Conservation (phyloP, 306 rosid genomes). For the Fragaria iinumae region DNA sequence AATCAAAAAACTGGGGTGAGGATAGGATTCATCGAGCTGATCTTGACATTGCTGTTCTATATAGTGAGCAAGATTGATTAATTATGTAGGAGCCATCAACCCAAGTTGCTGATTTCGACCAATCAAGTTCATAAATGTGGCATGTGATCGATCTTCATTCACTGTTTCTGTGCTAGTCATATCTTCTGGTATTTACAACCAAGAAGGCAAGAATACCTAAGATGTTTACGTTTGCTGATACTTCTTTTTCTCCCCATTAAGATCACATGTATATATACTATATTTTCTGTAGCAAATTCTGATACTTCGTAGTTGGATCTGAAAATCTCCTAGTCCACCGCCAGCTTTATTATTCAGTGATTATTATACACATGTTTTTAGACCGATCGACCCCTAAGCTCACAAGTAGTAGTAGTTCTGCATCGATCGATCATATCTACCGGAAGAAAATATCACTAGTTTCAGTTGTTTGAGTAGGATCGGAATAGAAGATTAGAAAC, state of each 20-base stretch:
- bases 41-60: not conserved
- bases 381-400: not conserved
- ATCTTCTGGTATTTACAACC: not conserved
- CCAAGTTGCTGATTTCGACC: not conserved
- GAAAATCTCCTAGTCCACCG: not conserved
- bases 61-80: not conserved
- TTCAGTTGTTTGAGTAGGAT: not conserved
- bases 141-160: constrained; percentile 8
- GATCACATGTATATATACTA: not conserved
- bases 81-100: not conserved
- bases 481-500: no score
- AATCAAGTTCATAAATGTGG: not conserved
- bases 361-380: not conserved
- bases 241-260: not conserved
- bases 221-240: not conserved
- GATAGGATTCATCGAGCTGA: not conserved
- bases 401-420: not conserved
- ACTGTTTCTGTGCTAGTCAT: not conserved
- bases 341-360: not conserved
- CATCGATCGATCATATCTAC: not conserved
- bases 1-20: not conserved
- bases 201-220: not conserved
- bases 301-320: not conserved
- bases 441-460: not conserved
- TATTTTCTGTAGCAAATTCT: not conserved